Conservation (phyloP, 169 alveolate genomes). For the Ichthyophthirius multifiliis region DNA sequence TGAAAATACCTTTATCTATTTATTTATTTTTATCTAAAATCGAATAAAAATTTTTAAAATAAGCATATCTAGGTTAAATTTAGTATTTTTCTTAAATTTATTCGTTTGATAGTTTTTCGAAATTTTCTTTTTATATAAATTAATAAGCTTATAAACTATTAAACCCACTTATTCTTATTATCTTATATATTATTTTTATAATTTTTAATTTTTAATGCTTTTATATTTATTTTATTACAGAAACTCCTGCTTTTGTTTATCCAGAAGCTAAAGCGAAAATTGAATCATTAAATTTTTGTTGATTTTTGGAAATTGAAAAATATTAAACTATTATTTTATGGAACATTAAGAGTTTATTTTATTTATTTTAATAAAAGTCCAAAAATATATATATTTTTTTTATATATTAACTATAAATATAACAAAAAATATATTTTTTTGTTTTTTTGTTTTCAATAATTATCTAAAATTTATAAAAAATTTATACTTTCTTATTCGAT, state of each 20-base stretch:
- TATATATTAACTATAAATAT: too few species aligned
- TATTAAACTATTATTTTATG: too few species aligned
- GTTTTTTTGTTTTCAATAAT: too few species aligned
- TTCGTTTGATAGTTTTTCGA: background rate
- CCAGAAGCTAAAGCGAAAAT: conserved; percentile 41
- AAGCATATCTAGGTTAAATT: conserved; percentile 28
- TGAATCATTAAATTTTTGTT: conserved; percentile 40
- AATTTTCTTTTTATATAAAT: background rate
- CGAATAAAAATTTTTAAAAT: conserved; percentile 21
- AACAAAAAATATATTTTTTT: too few species aligned
- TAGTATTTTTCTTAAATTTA: background rate
- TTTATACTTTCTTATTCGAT: too few species aligned
- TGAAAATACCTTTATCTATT: conserved; percentile 43
- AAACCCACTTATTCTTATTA: conserved; percentile 33
- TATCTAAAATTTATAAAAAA: too few species aligned
- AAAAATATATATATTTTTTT: too few species aligned
- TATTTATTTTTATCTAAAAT: background rate
- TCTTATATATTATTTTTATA: conserved; percentile 2
- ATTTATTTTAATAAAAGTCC: too few species aligned
- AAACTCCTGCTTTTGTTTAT: conserved; percentile 36
- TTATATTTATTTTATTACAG: conserved; percentile 2
- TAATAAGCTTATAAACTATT: conserved; percentile 6
- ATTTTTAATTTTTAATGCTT: background rate
- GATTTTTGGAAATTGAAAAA: too few species aligned
- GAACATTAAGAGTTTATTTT: too few species aligned